Evolutionary conservation across 163 green algal species (phyloP).

Genomic region (Picocystis sp.): DNA sequence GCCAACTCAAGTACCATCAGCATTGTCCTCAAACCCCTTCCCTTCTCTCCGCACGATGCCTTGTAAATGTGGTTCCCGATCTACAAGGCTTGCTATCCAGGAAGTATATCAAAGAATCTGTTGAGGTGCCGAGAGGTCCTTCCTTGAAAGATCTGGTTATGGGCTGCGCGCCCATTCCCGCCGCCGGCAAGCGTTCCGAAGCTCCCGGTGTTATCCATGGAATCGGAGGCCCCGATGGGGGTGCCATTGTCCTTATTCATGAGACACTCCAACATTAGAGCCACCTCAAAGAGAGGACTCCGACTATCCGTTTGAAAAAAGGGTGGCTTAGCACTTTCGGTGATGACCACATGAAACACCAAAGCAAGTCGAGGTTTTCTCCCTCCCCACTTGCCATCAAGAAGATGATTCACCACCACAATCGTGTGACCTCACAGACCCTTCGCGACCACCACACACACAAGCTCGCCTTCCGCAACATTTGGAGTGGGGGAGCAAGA

Average conservation of each 20-base stretch:
- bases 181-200: constrained; percentile 9
- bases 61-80: constrained; percentile 96
- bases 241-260: constrained; percentile 86
- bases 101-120: constrained; percentile 61
- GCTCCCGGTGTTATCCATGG: not conserved
- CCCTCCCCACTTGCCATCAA: constrained; percentile 24
- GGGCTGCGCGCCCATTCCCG: not conserved
- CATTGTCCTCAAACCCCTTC: constrained; percentile 88
- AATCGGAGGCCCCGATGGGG: constrained; percentile 11
- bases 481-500: constrained; percentile 54
- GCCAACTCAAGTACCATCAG: constrained; percentile 93
- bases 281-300: constrained; percentile 59
- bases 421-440: constrained; percentile 93
- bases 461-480: constrained; percentile 45
- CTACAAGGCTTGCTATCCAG: constrained; percentile 70
- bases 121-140: constrained; percentile 78
- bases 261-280: constrained; percentile 41
- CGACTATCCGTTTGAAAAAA: constrained; percentile 51
- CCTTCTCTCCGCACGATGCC: constrained; percentile 84
- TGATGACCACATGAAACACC: constrained; percentile 83
- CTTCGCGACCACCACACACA: constrained; percentile 75
- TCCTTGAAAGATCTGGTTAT: constrained; percentile 53
- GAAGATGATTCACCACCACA: constrained; percentile 93
- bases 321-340: constrained; percentile 52
- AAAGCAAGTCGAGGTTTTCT: constrained; percentile 50